Conservation (phyloP, 2,329 filamentous ascomycete genomes). For the Acephala macrosclerotiorum region DNA sequence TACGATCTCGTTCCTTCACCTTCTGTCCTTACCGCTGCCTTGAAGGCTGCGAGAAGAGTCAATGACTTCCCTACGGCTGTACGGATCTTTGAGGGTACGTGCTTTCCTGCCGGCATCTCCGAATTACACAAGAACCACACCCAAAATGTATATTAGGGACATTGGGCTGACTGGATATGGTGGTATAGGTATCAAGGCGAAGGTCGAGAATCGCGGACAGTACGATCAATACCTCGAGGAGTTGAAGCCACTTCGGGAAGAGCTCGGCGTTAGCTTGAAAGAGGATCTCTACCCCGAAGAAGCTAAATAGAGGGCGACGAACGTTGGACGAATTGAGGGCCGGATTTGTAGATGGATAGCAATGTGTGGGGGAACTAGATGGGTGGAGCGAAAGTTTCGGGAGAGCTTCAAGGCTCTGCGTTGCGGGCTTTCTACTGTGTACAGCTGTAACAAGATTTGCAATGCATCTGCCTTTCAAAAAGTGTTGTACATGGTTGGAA, state of each 20-base stretch:
- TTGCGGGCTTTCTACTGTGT: conserved; percentile 41
- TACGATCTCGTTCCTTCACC: conserved; percentile 99
- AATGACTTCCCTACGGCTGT: conserved; percentile 99
- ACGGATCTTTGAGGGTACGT: conserved; percentile 95
- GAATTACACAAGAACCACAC: conserved; percentile 14
- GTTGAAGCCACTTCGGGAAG: conserved; percentile 90
- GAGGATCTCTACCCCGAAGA: conserved; percentile 86
- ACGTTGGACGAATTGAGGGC: conserved; percentile 23
- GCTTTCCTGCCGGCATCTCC: conserved; percentile 12
- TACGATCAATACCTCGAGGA: conserved; percentile 96
- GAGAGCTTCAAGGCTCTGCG: conserved; percentile 32
- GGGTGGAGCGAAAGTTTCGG: conserved; percentile 19
- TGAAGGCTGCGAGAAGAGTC: conserved; percentile 92
- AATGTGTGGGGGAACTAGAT: conserved; percentile 29
- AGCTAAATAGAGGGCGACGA: conserved; percentile 38
- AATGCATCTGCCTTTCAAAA: conserved; percentile 39
- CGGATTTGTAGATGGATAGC: conserved; percentile 36
- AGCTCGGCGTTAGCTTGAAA: conserved; percentile 90
- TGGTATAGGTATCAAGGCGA: conserved; percentile 90
- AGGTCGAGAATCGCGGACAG: conserved; percentile 98
- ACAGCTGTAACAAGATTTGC: conserved; percentile 46
- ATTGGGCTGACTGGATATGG: conserved; percentile 26
- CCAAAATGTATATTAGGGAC: background rate
- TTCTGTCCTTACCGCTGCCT: conserved; percentile 86
- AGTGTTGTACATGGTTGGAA: background rate